Evolutionary conservation across 257 asterid genomes (phyloP).

Genomic region (Rubia yunnanensis): DNA sequence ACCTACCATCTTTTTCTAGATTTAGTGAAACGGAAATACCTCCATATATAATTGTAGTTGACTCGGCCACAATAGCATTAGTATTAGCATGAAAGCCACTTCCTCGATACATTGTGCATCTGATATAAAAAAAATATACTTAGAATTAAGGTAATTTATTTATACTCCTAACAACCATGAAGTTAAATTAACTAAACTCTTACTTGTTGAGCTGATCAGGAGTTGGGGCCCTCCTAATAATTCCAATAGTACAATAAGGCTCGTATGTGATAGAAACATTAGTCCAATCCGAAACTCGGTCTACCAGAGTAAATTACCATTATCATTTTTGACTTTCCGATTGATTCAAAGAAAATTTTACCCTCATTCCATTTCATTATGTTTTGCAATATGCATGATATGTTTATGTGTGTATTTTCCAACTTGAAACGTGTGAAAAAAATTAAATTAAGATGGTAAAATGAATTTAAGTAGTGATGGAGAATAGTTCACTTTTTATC

Average conservation of each 20-base stretch:
- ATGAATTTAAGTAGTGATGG: too few species aligned
- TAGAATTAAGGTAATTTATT: too few species aligned
- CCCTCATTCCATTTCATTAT: too few species aligned
- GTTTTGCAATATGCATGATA: too few species aligned
- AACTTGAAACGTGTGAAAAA: too few species aligned
- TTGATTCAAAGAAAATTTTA: neutral
- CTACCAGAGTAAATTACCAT: constrained; percentile 29
- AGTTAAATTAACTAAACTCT: constrained; percentile 16
- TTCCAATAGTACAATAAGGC: constrained; percentile 99
- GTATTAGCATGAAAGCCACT: constrained; percentile 72
- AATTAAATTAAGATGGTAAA: too few species aligned
- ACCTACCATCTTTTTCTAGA: too few species aligned
- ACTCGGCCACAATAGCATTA: constrained; percentile 60
- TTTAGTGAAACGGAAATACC: constrained; percentile 38
- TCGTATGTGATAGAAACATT: constrained; percentile 87
- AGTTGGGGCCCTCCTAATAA: constrained; percentile 86
- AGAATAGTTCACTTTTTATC: too few species aligned
- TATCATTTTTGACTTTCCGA: too few species aligned
- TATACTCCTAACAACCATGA: neutral
- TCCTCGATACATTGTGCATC: constrained; percentile 90
- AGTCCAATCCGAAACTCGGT: constrained; percentile 56
- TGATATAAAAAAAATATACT: constrained; percentile 22
- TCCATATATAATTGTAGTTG: constrained; percentile 94
- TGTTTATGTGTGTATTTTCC: too few species aligned
- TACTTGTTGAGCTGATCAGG: constrained; percentile 98